phyloP scores from a whole-genome alignment of 2,329 filamentous ascomycete genomes.

The Phialemonium atrogriseum region DNA sequence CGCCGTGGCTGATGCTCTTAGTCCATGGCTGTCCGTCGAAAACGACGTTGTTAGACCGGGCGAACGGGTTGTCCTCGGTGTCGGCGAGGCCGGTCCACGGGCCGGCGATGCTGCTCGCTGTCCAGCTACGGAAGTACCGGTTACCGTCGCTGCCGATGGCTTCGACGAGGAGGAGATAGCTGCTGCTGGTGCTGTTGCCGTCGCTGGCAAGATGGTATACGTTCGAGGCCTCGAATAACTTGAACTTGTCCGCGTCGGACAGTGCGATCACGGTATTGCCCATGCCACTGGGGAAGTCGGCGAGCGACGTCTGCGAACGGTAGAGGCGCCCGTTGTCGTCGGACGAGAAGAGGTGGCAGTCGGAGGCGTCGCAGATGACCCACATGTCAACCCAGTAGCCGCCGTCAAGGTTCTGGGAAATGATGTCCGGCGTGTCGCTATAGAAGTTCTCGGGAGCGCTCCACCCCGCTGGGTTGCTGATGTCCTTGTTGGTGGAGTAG shows the following conservation, averaged over 20 bases:
- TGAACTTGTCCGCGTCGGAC: conserved; percentile 16
- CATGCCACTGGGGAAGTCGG: conserved; percentile 26
- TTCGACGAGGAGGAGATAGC: conserved; percentile 30
- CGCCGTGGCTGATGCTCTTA: conserved; percentile 22
- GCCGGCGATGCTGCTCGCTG: conserved; percentile 20
- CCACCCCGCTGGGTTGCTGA: conserved; percentile 29
- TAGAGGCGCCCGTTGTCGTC: conserved; percentile 32
- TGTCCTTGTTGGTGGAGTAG: conserved; percentile 31
- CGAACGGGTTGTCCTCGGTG: conserved; percentile 27
- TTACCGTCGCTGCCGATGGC: conserved; percentile 22
- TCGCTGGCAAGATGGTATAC: too few relatives aligned
- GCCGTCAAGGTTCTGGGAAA: conserved; percentile 21
- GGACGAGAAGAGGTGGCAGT: conserved; percentile 30
- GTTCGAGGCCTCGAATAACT: conserved; percentile 28
- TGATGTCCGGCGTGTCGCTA: conserved; percentile 20
- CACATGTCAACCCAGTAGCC: conserved; percentile 35
- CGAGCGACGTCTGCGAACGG: conserved; percentile 24
- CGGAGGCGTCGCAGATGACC: conserved; percentile 27
- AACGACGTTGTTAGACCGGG: conserved; percentile 24
- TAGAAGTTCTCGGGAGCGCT: conserved; percentile 27
- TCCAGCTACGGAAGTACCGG: conserved; percentile 31
- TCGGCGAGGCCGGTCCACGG: conserved; percentile 24
- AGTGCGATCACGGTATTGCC: conserved; percentile 25
- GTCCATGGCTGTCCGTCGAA: conserved; percentile 27
- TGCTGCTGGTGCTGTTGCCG: conserved; percentile 15